Percentiles rank a stretch among this genome's conserved stretches.
phyloP scores from a whole-genome alignment of 2,329 filamentous ascomycete genomes.

The Penicillium corylophilum region DNA sequence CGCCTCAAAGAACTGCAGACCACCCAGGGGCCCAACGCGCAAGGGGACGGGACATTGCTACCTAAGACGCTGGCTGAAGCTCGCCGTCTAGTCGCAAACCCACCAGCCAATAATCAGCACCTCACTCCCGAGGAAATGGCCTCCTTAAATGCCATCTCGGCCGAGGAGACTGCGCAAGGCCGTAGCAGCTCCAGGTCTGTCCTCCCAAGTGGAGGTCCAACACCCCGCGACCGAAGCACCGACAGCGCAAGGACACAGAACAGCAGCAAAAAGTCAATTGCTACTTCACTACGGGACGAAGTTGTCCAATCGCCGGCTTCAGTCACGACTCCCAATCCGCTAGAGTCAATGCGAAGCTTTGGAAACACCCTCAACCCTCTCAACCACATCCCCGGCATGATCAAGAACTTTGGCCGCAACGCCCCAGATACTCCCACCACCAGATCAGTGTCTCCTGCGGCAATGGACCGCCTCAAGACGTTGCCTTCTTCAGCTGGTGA shows the following conservation, averaged over 20 bases:
- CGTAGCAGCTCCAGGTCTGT: conserved; percentile 48
- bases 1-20: conserved; percentile 69
- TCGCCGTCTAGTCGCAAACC: conserved; percentile 72
- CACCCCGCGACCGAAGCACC: conserved; percentile 68
- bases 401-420: conserved; percentile 68
- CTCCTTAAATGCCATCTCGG: conserved; percentile 41
- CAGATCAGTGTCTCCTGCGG: conserved; percentile 42
- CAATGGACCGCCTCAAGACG: conserved; percentile 40
- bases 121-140: conserved; percentile 54
- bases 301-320: conserved; percentile 18
- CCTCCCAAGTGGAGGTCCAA: conserved; percentile 66
- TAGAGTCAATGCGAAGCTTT: conserved; percentile 79
- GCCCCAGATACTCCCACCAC: conserved; percentile 44
- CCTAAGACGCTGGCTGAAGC: conserved; percentile 94
- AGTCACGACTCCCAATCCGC: conserved; percentile 52
- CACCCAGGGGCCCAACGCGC: conserved; percentile 49
- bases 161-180: conserved; percentile 34
- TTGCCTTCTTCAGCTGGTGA: conserved; percentile 21
- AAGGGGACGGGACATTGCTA: conserved; percentile 51
- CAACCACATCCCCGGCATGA: conserved; percentile 72
- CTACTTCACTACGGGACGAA: conserved; percentile 26
- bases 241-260: conserved; percentile 58
- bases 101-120: conserved; percentile 51
- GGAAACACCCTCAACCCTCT: conserved; percentile 81
- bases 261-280: conserved; percentile 43